Percentiles rank a stretch among this genome's conserved stretches.
phyloP scores from a whole-genome alignment of 179 eudicot genomes.

The Beta lomatogona region DNA sequence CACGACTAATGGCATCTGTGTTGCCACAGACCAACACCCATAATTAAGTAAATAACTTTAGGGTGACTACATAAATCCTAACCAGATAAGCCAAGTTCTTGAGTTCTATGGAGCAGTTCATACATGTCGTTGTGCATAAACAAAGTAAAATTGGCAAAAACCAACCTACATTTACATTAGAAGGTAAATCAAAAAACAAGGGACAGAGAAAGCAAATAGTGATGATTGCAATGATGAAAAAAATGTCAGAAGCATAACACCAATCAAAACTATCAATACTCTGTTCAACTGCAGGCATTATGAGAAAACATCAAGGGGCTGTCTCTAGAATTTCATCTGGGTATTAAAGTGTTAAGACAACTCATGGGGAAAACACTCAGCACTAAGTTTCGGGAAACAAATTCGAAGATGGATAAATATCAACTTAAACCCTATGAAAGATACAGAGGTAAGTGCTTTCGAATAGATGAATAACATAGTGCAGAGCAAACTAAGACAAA shows the following conservation, averaged over 20 bases:
- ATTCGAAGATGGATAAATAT: slow-evolving; percentile 24
- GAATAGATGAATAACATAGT: slow-evolving; percentile 28
- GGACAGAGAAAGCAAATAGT: neutral
- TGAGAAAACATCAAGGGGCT: slow-evolving; percentile 19
- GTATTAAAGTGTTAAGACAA: slow-evolving; percentile 20
- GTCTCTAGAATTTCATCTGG: slow-evolving; percentile 10
- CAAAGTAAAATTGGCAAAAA: neutral
- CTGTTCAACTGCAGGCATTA: neutral
- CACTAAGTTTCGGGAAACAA: slow-evolving; percentile 29
- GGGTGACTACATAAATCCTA: neutral
- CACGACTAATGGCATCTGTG: neutral
- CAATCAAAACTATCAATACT: neutral
- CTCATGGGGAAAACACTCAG: slow-evolving; percentile 31
- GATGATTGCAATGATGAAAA: neutral
- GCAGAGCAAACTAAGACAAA: slow-evolving; percentile 31
- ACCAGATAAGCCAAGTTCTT: neutral
- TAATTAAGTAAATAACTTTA: neutral
- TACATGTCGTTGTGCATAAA: neutral
- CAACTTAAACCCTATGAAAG: slow-evolving; percentile 28
- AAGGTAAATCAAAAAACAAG: neutral
- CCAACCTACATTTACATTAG: neutral
- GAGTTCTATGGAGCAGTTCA: neutral
- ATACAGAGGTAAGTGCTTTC: slow-evolving; percentile 28
- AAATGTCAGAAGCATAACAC: neutral
- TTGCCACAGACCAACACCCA: neutral